Evolutionary conservation across 306 rosid genomes (phyloP), one percentile per base, ranked within the genome.

Genomic region (Adenanthera pavonina): DNA sequence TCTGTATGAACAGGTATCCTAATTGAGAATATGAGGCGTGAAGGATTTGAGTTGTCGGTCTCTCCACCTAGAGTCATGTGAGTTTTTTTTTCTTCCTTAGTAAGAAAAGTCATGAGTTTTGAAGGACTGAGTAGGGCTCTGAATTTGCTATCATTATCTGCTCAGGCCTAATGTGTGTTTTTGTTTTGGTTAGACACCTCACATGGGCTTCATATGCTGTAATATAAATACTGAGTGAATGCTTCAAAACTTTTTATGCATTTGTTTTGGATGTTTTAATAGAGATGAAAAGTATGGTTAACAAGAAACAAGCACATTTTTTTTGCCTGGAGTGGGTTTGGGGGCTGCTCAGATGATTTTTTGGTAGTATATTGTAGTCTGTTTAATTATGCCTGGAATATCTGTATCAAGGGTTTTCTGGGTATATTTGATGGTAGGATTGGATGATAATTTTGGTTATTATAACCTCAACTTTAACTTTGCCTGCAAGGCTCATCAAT

Each of bases 21-120:
- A 46, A 95, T 95, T 65, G 98, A 95, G 92, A 95, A 95, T 83
- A 95, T 95, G 99, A 89, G 99, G 81, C 99, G 98, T 46, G 99
- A 95, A 82, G 99, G 98, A 80, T 95, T 95, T 38, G 99, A 95
- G 85, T 81, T 93, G 71, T 95, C 99, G 38, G 92, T 95, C 48
- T 95, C 99, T 62, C 99, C 99, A 9, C 99, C 98, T 60, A 95
- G 89, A 92, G 99, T 95, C 84, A 93, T 95, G 99, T n/a, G n/a
- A n/a, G n/a, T n/a, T n/a, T n/a, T n/a, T n/a, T n/a, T n/a, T n/a
- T n/a, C n/a, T n/a, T n/a, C n/a, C n/a, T n/a, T n/a, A n/a, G n/a
- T n/a, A n/a, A n/a, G n/a, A n/a, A n/a, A n/a, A n/a, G n/a, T n/a
- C n/a, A n/a, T 95, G 90, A 92, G 97, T 92, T 85, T 78, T 60